Base-by-base conservation (phyloP, 2,329 filamentous ascomycete genomes). In the Sphaerulina vaccinii region DNA sequence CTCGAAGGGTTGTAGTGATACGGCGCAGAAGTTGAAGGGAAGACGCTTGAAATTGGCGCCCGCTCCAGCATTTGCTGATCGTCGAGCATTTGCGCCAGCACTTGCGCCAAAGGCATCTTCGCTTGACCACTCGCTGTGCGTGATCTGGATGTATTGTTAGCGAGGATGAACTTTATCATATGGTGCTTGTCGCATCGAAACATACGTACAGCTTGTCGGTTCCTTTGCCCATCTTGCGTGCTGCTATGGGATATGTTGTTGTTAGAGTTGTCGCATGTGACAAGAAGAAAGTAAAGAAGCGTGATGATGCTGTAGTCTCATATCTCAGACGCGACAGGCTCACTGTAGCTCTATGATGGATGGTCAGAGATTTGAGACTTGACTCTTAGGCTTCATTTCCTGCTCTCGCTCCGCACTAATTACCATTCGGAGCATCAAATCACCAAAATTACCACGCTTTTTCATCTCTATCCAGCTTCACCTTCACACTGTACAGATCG, bases 1-100 rank as follows among this genome's bases (percentile, higher is more conserved):
- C 66, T 86, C 83, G 76, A 96, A 99, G 6, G 95, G 95, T 68
- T 97, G 93, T 27, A 99, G 85, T 55, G 89, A 95, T 33, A 95
- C 85, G 56, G 93, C 90, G 81, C 93, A 99, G 75, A 93, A 97
- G 78, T 96, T 97, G 81, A 95, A 99, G 23, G 95, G 93, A 1
- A 99, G 81, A 39, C 90, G 87, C 66, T 87, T 89, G 76, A 97
- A 97, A 32, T 81, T 80, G 42, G 82, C 79, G 58, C 82, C 81
- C 18, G 72, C 72, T 2, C 75, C 72, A 41, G 71, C 71, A 18
- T 70, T 79, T 70, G 70, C 75, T 59, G 65, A 79, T 71, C 73
- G 84, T 69, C 68, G 80, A 70, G 77, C 75, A 44, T 84, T 85
- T 51, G 86, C 82, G 62, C 83, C 84, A 50, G 85, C 85, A 68